Evolutionary conservation across 768 basidiomycete species (phyloP).

Genomic region (Auriscalpium orientale): DNA sequence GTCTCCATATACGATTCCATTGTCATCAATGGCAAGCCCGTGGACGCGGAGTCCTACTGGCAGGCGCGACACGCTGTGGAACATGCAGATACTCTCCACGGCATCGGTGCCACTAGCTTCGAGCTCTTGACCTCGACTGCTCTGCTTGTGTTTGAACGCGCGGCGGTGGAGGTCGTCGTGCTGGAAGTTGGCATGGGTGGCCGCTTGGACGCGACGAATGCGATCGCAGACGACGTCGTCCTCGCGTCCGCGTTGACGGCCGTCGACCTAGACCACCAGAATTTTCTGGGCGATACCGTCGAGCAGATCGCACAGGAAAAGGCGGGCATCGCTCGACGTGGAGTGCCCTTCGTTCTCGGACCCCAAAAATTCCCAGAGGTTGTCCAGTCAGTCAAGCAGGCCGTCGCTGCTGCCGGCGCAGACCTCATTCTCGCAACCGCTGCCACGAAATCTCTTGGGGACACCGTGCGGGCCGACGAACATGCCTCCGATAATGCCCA

Average conservation of each 20-base stretch:
- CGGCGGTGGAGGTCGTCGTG: conserved; percentile 70
- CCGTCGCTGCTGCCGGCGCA: conserved; percentile 37
- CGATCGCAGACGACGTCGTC: conserved; percentile 61
- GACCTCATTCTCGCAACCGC: conserved; percentile 21
- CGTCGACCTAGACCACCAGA: conserved; percentile 91
- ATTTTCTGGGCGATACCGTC: conserved; percentile 75
- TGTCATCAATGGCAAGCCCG: conserved; percentile 49
- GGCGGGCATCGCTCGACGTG: conserved; percentile 63
- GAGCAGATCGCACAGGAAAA: conserved; percentile 76
- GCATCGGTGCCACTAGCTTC: conserved; percentile 57
- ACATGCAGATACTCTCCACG: conserved; percentile 33
- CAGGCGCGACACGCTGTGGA: conserved; percentile 41
- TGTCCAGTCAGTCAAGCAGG: conserved; percentile 32
- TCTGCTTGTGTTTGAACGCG: conserved; percentile 62
- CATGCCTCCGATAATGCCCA: conserved; percentile 26
- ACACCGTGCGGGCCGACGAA: conserved; percentile 29
- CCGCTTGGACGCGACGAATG: conserved; percentile 86
- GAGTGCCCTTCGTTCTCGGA: conserved; percentile 59
- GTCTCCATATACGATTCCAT: conserved; percentile 73
- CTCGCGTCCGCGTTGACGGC: conserved; percentile 76
- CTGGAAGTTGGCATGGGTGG: conserved; percentile 97
- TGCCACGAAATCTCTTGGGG: conserved; percentile 30
- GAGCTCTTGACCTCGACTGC: conserved; percentile 84
- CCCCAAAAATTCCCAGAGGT: conserved; percentile 50
- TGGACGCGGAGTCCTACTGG: conserved; percentile 42